phyloP scores from a whole-genome alignment of 164 flowering plant species.

The Dillenia suffruticosa region DNA sequence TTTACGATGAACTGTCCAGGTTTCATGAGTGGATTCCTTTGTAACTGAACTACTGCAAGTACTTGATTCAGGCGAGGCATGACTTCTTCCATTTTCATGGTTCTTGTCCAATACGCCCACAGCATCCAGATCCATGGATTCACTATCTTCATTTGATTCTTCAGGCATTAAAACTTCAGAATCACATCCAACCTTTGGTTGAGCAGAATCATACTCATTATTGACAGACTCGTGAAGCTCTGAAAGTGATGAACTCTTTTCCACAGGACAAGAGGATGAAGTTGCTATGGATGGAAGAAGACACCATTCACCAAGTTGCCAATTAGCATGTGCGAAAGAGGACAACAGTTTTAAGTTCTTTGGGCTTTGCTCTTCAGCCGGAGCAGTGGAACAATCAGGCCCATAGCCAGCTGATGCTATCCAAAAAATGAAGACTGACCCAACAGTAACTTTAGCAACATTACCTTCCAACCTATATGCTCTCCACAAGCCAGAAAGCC shows the following conservation, averaged over 20 bases:
- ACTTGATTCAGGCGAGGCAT: constrained; percentile 28
- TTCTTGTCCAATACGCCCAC: constrained; percentile 27
- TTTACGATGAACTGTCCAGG: constrained; percentile 71
- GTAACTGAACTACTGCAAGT: constrained; percentile 46
- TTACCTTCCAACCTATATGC: constrained; percentile 75
- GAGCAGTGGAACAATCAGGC: constrained; percentile 67
- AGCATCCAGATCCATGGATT: constrained; percentile 40
- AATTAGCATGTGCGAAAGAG: constrained; percentile 85
- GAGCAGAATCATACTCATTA: constrained; percentile 27
- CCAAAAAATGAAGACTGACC: constrained; percentile 85
- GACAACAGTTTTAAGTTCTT: constrained; percentile 70
- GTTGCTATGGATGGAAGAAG: constrained; percentile 44
- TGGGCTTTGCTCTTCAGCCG: constrained; percentile 91
- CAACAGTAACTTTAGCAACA: constrained; percentile 78
- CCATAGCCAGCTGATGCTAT: constrained; percentile 94
- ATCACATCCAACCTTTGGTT: constrained; percentile 30
- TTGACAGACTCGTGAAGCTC: constrained; percentile 25
- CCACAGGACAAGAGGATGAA: constrained; percentile 26
- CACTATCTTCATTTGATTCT: constrained; percentile 29
- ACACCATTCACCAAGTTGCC: constrained; percentile 99
- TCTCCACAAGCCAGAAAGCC: constrained; percentile 91
- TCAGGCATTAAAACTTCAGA: constrained; percentile 30
- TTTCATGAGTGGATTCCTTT: constrained; percentile 57
- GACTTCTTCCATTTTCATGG: constrained; percentile 19
- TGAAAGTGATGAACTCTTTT: constrained; percentile 28